Evolutionary conservation across 345 rosid genomes (phyloP).

Genomic region (Litchi chinensis): DNA sequence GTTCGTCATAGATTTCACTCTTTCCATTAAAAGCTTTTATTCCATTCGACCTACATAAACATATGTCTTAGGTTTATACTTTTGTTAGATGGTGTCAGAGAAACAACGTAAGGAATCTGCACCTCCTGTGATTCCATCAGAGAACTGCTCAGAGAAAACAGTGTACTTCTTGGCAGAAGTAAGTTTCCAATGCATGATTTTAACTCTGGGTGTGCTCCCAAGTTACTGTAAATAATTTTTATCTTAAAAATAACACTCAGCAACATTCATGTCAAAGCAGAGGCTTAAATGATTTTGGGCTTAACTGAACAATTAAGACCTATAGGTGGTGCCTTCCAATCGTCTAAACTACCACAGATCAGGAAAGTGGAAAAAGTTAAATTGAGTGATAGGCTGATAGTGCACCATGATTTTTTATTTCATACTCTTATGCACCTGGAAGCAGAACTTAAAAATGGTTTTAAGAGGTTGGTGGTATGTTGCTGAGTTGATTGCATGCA

Average conservation of each 20-base stretch:
- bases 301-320: background rate
- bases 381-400: background rate
- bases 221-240: background rate
- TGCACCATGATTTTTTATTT: background rate
- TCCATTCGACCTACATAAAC: slow-evolving; percentile 4
- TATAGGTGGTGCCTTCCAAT: background rate
- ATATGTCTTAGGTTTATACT: slow-evolving; percentile 16
- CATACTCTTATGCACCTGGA: background rate
- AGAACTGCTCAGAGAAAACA: slow-evolving; percentile 65
- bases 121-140: slow-evolving; percentile 73
- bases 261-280: background rate
- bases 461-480: background rate
- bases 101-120: slow-evolving; percentile 96
- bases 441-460: background rate
- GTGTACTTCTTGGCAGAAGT: slow-evolving; percentile 88
- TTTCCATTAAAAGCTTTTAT: slow-evolving; percentile 10
- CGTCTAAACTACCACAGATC: background rate
- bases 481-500: background rate
- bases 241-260: background rate
- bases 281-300: background rate
- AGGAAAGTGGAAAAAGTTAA: background rate
- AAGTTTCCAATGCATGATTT: slow-evolving; percentile 34
- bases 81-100: slow-evolving; percentile 84
- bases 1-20: slow-evolving; percentile 45
- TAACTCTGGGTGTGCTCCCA: background rate